Conservation (phyloP, 257 asterid species). For the Osmanthus fragrans region DNA sequence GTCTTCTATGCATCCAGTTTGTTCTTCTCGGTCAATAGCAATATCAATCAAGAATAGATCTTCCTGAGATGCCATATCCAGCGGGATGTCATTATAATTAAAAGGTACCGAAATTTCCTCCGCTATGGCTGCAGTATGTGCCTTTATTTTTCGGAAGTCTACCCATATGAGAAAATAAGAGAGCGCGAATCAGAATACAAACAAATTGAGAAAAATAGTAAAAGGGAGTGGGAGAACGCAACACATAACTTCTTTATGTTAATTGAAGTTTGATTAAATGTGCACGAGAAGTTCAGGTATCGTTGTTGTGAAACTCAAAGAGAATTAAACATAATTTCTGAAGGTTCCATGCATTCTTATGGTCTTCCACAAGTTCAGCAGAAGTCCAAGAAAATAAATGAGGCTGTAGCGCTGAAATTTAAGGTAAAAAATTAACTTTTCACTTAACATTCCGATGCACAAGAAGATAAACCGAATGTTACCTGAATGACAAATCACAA, state of each 20-base stretch:
- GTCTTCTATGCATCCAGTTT: constrained; percentile 46
- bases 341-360: background rate
- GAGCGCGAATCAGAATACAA: constrained; percentile 20
- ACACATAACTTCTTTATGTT: constrained; percentile 1
- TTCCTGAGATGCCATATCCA: constrained; percentile 59
- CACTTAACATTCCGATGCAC: constrained; percentile 8
- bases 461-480: constrained; percentile 15
- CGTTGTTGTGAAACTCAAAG: background rate
- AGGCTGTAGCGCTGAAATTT: background rate
- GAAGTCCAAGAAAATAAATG: background rate
- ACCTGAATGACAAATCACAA: constrained; percentile 98
- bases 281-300: background rate
- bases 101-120: constrained; percentile 68
- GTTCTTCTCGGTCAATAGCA: constrained; percentile 69
- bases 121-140: constrained; percentile 72
- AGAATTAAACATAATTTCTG: background rate
- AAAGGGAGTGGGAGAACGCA: background rate
- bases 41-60: constrained; percentile 68
- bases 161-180: constrained; percentile 24
- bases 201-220: background rate
- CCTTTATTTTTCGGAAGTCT: constrained; percentile 84
- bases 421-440: background rate
- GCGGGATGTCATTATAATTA: constrained; percentile 54
- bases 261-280: background rate
- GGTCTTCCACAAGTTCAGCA: background rate